Evolutionary conservation across 2,329 filamentous ascomycete genomes (phyloP).

Genomic region (Talaromyces atroroseus): DNA sequence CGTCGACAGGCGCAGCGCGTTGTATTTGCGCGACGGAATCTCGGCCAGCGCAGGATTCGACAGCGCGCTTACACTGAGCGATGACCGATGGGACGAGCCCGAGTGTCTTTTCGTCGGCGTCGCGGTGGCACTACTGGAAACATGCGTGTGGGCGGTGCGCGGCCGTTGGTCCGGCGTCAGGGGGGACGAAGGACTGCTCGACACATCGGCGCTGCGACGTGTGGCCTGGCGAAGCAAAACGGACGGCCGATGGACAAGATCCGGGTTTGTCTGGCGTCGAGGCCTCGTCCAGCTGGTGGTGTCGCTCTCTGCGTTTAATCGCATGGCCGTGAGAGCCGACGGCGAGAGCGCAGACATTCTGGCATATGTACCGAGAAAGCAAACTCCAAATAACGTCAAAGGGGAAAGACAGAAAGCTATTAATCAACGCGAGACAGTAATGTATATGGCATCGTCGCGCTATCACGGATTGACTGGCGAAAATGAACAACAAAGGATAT

Average conservation of each 20-base stretch:
- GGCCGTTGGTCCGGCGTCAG: conserved; percentile 10
- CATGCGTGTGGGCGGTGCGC: conserved; percentile 14
- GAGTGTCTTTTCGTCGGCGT: conserved; percentile 12
- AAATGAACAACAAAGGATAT: neutral
- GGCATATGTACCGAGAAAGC: neutral
- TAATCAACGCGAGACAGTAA: neutral
- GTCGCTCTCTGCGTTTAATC: conserved; percentile 3
- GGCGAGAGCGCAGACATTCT: conserved; percentile 11
- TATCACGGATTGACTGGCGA: neutral
- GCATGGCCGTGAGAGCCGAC: conserved; percentile 4
- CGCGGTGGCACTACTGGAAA: conserved; percentile 11
- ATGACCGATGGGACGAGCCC: conserved; percentile 11
- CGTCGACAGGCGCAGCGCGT: conserved; percentile 15
- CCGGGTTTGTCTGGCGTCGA: conserved; percentile 16
- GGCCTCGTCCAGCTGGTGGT: conserved; percentile 11
- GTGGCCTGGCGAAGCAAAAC: conserved; percentile 14
- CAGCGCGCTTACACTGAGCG: conserved; percentile 20
- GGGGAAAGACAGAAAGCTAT: neutral
- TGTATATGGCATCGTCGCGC: neutral
- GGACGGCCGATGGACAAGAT: conserved; percentile 13
- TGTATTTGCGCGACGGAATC: conserved; percentile 22
- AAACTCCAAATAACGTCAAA: neutral
- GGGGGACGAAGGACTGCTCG: conserved; percentile 5
- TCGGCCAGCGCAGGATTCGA: conserved; percentile 23
- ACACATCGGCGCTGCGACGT: conserved; percentile 15